Conservation (phyloP, 192 early-diverging fungal species). For the Linnemannia elongata region DNA sequence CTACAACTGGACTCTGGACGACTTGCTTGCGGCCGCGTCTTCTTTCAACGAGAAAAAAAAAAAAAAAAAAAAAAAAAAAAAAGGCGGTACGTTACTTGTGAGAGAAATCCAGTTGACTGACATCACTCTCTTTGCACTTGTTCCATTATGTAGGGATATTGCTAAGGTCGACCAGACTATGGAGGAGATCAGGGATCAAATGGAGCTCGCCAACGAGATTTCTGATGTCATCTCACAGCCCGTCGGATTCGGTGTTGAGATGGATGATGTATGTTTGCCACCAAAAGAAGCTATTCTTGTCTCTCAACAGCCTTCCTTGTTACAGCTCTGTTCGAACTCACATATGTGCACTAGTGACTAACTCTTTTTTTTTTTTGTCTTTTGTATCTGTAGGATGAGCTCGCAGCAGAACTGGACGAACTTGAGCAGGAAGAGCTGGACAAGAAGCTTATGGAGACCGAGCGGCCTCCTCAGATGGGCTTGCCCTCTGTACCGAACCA, state of each 20-base stretch:
- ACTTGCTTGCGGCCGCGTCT: background rate
- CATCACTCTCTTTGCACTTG: background rate
- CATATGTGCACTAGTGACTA: background rate
- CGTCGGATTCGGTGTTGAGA: constrained; percentile 85
- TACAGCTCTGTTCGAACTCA: background rate
- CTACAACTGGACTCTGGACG: background rate
- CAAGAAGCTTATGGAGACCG: constrained; percentile 83
- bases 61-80: background rate
- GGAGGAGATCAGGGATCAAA: constrained; percentile 98
- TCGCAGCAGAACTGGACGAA: constrained; percentile 90
- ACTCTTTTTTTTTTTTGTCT: background rate
- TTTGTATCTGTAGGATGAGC: constrained; percentile 75
- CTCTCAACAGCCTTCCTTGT: background rate
- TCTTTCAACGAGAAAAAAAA: background rate
- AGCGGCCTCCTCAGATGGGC: constrained; percentile 71
- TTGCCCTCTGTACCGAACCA: constrained; percentile 69
- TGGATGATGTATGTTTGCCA: constrained; percentile 80
- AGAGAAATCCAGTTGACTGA: background rate
- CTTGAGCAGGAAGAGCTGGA: constrained; percentile 96
- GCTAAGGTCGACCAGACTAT: constrained; percentile 96
- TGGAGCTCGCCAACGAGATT: constrained; percentile 96
- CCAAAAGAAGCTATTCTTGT: background rate
- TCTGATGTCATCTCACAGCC: constrained; percentile 94
- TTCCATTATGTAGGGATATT: constrained; percentile 75
- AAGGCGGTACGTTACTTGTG: background rate